Conservation (phyloP, 495 filamentous ascomycete species). For the Cryomyces antarcticus region DNA sequence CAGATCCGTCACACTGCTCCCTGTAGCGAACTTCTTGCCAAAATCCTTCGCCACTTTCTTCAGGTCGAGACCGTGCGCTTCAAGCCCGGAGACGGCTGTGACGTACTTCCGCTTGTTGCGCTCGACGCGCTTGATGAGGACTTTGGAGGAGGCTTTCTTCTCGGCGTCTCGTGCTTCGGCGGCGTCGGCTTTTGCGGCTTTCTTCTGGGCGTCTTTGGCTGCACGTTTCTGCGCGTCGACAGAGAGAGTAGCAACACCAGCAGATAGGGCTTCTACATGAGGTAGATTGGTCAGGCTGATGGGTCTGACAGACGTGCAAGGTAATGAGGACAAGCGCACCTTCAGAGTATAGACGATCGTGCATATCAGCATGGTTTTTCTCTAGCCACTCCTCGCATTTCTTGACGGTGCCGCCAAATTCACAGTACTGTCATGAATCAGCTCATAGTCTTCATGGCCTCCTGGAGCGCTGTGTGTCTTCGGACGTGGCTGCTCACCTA, state of each 20-base stretch:
- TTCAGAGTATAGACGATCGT: conserved; percentile 61
- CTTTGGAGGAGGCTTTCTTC: conserved; percentile 53
- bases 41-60: conserved; percentile 86
- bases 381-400: conserved; percentile 95
- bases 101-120: conserved; percentile 94
- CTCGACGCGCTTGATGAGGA: conserved; percentile 90
- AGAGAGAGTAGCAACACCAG: conserved; percentile 65
- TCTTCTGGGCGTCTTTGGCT: conserved; percentile 84
- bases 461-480: neutral
- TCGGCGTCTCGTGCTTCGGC: conserved; percentile 62
- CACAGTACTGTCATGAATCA: conserved; percentile 60
- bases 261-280: conserved; percentile 51
- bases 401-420: conserved; percentile 93
- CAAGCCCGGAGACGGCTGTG: conserved; percentile 72
- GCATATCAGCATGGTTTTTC: conserved; percentile 49
- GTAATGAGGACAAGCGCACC: conserved; percentile 27
- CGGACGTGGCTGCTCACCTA: conserved; percentile 26
- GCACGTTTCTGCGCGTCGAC: conserved; percentile 79
- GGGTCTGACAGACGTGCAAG: neutral
- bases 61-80: conserved; percentile 74
- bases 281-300: conserved; percentile 4
- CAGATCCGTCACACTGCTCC: conserved; percentile 68
- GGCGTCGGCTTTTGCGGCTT: conserved; percentile 76
- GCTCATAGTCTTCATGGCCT: neutral
- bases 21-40: conserved; percentile 86